These are phyloP conservation scores for Leptodontidium sp. DNA, from an alignment of 2,329 filamentous ascomycete genomes.

Conservation along the genomic window DNA sequence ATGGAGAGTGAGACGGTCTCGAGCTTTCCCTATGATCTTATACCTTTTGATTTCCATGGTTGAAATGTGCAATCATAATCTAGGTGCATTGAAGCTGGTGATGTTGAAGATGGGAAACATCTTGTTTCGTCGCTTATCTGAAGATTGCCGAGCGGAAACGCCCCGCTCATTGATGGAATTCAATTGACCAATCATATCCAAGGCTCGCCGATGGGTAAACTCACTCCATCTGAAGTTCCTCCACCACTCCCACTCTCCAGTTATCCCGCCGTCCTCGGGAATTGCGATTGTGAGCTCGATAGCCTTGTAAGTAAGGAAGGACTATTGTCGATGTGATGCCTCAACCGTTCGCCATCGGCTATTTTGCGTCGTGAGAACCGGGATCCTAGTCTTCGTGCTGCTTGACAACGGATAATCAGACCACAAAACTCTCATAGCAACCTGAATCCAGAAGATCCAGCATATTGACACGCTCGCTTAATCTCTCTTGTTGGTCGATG, in stretches of 20 bases:
- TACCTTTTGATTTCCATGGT: not conserved
- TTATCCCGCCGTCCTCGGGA: no score
- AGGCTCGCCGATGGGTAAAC: no score
- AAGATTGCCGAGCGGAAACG: constrained; percentile 1
- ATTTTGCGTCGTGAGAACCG: no score
- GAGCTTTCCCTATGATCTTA: not conserved
- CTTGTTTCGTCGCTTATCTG: not conserved
- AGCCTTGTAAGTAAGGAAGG: no score
- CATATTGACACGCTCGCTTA: constrained; percentile 1
- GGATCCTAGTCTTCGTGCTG: no score
- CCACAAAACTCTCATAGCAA: constrained; percentile 4
- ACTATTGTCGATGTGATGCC: not conserved
- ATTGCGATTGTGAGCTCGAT: no score
- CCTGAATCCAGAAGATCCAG: not conserved
- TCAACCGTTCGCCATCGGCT: not conserved
- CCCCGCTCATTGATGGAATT: not conserved
- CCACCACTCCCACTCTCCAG: no score
- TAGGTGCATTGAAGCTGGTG: not conserved
- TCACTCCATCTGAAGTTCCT: no score
- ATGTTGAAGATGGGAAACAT: not conserved
- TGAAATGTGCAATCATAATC: not conserved
- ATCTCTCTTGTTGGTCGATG: constrained; percentile 4
- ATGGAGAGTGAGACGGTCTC: not conserved
- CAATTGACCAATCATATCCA: not conserved
- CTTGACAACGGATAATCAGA: not conserved